Evolutionary conservation across 306 rosid genomes (phyloP).

Genomic region (Acacia confusa): DNA sequence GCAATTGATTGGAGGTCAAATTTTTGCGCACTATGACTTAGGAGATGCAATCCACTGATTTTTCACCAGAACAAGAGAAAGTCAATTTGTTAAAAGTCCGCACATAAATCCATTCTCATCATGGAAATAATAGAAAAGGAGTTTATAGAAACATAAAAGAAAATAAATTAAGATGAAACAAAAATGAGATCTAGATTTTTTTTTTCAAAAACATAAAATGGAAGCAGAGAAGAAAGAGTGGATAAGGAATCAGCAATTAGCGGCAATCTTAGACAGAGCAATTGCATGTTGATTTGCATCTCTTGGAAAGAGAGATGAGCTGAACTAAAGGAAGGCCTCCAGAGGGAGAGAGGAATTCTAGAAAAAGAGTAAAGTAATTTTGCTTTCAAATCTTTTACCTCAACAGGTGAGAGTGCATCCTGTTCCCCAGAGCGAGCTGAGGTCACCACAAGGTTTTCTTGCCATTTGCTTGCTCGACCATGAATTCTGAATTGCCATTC

Average conservation of each 20-base stretch:
- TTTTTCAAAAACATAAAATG: not conserved
- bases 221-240: not conserved
- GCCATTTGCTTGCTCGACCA: constrained; percentile 91
- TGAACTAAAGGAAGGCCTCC: not conserved
- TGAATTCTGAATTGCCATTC: constrained; percentile 87
- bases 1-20: constrained; percentile 19
- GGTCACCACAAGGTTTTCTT: constrained; percentile 68
- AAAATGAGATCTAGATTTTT: not conserved
- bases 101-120: not conserved
- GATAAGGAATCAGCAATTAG: not conserved
- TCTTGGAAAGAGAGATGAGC: not conserved
- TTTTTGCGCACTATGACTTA: not conserved
- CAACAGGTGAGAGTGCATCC: constrained; percentile 70
- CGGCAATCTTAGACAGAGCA: not conserved
- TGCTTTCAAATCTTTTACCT: constrained; percentile 49
- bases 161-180: not conserved
- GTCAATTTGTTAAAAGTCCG: not conserved
- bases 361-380: not conserved
- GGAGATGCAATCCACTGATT: not conserved
- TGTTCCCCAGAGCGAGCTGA: constrained; percentile 80
- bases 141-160: not conserved
- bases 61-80: not conserved
- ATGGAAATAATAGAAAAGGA: not conserved
- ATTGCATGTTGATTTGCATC: not conserved
- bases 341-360: not conserved